phyloP scores from a whole-genome alignment of 495 filamentous ascomycete genomes.

The Neurospora intermedia region DNA sequence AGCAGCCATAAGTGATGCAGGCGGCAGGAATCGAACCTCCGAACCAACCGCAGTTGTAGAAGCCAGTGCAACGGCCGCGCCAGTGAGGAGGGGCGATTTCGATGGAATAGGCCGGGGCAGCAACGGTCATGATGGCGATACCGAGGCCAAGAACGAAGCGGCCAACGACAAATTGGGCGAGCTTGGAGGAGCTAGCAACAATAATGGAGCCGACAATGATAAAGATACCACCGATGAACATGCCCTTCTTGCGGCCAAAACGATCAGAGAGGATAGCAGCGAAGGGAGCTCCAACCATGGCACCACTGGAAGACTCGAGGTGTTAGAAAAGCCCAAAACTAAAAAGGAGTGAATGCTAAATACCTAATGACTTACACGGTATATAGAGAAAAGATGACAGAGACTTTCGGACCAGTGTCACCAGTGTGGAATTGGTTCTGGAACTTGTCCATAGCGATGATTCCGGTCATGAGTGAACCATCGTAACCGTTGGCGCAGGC shows the following conservation, averaged over 20 bases:
- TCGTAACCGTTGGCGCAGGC: constrained; percentile 44
- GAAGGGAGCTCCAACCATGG: constrained; percentile 36
- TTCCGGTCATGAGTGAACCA: constrained; percentile 27
- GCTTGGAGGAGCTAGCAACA: constrained; percentile 22
- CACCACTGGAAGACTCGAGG: constrained; percentile 20
- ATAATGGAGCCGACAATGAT: constrained; percentile 43
- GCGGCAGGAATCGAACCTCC: constrained; percentile 40
- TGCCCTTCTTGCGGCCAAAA: constrained; percentile 30
- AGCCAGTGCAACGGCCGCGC: constrained; percentile 37
- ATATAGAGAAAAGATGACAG: constrained; percentile 38
- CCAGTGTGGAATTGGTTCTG: constrained; percentile 27
- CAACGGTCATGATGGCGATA: constrained; percentile 38
- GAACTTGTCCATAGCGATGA: constrained; percentile 30
- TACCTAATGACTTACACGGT: constrained; percentile 27
- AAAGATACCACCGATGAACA: constrained; percentile 39
- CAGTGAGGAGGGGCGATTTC: constrained; percentile 40
- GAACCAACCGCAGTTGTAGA: constrained; percentile 45
- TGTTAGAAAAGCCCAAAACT: neutral
- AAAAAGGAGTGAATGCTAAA: neutral
- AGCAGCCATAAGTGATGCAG: constrained; percentile 33
- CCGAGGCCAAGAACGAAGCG: constrained; percentile 44
- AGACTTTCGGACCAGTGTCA: constrained; percentile 24
- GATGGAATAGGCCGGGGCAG: constrained; percentile 36
- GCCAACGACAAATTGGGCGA: constrained; percentile 37
- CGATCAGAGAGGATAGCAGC: constrained; percentile 35